These are phyloP conservation scores for Papiliotrema terrestris DNA, from an alignment of 1,284 basidiomycete species.

Conservation along the genomic window DNA sequence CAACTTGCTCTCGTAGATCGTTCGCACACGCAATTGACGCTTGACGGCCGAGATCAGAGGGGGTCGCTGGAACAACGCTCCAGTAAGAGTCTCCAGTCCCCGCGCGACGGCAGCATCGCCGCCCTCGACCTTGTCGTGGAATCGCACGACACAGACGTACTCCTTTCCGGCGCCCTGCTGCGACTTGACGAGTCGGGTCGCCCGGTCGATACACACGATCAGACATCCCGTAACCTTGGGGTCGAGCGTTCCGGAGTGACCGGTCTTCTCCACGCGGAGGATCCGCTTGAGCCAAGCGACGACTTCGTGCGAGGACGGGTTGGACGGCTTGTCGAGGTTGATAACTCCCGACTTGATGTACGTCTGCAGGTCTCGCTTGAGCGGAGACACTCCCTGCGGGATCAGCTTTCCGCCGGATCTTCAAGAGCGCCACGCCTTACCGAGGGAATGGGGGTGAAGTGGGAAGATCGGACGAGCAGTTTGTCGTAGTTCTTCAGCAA, in stretches of 20 bases:
- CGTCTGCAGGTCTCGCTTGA: slow-evolving; percentile 84
- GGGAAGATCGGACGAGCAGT: slow-evolving; percentile 80
- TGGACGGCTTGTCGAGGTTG: slow-evolving; percentile 99
- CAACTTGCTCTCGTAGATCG: slow-evolving; percentile 94
- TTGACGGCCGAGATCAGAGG: slow-evolving; percentile 99
- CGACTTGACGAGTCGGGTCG: slow-evolving; percentile 98
- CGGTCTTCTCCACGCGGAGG: slow-evolving; percentile 94
- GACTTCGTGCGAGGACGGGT: slow-evolving; percentile 99
- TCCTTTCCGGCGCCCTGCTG: slow-evolving; percentile 77
- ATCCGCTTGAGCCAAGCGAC: slow-evolving; percentile 98
- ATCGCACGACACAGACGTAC: slow-evolving; percentile 92
- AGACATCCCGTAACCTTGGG: slow-evolving; percentile 99
- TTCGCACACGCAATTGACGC: slow-evolving; percentile 94
- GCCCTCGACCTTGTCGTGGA: slow-evolving; percentile 78
- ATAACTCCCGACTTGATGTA: slow-evolving; percentile 99
- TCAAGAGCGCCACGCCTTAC: slow-evolving; percentile 16
- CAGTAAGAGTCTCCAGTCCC: slow-evolving; percentile 93
- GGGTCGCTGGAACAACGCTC: slow-evolving; percentile 97
- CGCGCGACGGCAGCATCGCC: slow-evolving; percentile 77
- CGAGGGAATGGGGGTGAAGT: slow-evolving; percentile 94
- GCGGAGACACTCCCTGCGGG: slow-evolving; percentile 68
- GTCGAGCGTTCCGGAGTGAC: slow-evolving; percentile 71
- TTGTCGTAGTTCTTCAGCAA: slow-evolving; percentile 99
- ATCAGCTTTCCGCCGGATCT: not conserved
- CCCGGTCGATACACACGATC: slow-evolving; percentile 98